Conservation (phyloP, 225 moss, liverwort and hornwort species). For the Marchantia polymorpha region DNA sequence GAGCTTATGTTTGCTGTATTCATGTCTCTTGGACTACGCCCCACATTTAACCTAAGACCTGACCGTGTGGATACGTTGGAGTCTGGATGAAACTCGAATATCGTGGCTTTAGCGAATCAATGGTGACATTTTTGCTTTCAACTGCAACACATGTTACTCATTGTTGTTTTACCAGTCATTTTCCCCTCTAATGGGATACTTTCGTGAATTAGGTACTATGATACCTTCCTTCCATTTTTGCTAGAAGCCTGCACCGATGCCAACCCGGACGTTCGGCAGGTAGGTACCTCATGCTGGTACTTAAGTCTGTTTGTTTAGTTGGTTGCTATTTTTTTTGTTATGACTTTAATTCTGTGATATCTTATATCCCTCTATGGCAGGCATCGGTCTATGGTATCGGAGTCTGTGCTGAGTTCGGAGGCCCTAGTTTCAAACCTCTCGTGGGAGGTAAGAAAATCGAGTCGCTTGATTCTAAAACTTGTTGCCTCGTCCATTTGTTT, state of each 20-base stretch:
- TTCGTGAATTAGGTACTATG: conserved; percentile 68
- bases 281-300: conserved; percentile 19
- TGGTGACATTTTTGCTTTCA: too few species aligned
- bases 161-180: not conserved
- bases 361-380: conserved; percentile 35
- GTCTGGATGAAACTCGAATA: too few species aligned
- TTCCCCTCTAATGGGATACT: not conserved
- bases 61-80: too few species aligned
- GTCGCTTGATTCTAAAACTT: not conserved
- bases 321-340: not conserved
- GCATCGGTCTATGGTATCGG: conserved; percentile 98
- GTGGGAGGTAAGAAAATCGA: conserved; percentile 57
- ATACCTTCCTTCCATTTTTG: conserved; percentile 78
- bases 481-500: too few species aligned
- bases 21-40: too few species aligned
- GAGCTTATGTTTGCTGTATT: not conserved
- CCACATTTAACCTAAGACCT: too few species aligned
- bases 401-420: conserved; percentile 96
- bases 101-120: too few species aligned
- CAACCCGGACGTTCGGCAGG: conserved; percentile 94
- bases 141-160: not conserved
- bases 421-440: conserved; percentile 73
- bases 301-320: too few species aligned
- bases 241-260: conserved; percentile 82
- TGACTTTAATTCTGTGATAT: not conserved